These are phyloP conservation scores for Penicillium sp. DNA, from an alignment of 2,329 filamentous ascomycete species.

Conservation along the genomic window DNA sequence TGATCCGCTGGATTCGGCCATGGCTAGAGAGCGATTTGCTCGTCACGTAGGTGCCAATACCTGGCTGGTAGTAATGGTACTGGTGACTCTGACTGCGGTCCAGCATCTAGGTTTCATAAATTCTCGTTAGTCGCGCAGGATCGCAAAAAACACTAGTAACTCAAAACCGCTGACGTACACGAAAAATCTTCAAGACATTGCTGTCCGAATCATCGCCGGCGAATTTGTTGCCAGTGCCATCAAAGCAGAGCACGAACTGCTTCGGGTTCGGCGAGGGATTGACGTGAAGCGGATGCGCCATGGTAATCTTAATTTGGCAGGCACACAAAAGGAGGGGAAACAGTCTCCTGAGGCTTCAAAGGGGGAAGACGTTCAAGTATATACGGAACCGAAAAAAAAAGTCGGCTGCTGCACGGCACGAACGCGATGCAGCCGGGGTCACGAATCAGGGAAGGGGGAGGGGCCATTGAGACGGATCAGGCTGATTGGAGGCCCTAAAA, in stretches of 20 bases:
- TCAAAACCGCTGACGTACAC: conserved; percentile 38
- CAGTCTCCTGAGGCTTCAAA: not conserved
- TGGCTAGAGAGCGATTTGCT: conserved; percentile 38
- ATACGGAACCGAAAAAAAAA: not conserved
- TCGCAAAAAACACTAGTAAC: not conserved
- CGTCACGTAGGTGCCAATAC: conserved; percentile 51
- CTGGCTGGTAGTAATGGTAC: conserved; percentile 50
- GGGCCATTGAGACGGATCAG: conserved; percentile 4
- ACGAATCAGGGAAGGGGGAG: conserved; percentile 18
- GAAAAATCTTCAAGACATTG: conserved; percentile 53
- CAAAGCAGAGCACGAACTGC: conserved; percentile 49
- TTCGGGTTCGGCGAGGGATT: conserved; percentile 31
- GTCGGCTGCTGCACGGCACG: conserved; percentile 1
- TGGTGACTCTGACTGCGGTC: conserved; percentile 45
- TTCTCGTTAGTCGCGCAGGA: not conserved
- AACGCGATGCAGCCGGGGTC: conserved; percentile 1
- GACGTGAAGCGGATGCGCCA: conserved; percentile 22
- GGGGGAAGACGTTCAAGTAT: not conserved
- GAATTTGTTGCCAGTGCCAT: conserved; percentile 52
- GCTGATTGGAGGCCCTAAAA: conserved; percentile 1
- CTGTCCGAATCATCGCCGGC: conserved; percentile 49
- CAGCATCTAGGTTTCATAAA: conserved; percentile 39
- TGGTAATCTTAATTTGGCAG: conserved; percentile 7
- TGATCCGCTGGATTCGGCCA: conserved; percentile 54
- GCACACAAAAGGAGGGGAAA: not conserved